A percentile compares a stretch with the other conserved stretches of the same genome.
These are phyloP conservation scores for Rubus idaeus DNA, from an alignment of 306 rosid genomes.

Conservation along the genomic window DNA sequence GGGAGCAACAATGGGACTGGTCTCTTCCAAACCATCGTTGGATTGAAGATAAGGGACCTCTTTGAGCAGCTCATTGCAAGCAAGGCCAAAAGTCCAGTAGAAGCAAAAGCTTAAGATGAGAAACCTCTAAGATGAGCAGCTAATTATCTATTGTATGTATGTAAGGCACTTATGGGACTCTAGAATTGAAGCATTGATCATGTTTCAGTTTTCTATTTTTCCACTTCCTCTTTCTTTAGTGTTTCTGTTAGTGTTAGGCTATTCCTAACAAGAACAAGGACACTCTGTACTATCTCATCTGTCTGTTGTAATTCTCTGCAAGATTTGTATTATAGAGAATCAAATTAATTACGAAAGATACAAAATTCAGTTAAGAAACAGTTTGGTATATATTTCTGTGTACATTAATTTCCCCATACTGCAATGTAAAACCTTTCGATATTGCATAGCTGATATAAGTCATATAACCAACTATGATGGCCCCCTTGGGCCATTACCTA, in stretches of 20 bases:
- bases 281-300: neutral
- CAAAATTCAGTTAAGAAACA: constrained; percentile 1
- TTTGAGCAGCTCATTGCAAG: constrained; percentile 71
- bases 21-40: constrained; percentile 92
- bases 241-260: constrained; percentile 10
- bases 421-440: neutral
- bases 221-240: neutral
- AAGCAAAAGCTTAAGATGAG: constrained; percentile 52
- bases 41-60: constrained; percentile 88
- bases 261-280: constrained; percentile 13
- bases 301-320: constrained; percentile 6
- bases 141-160: neutral
- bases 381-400: neutral
- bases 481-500: neutral
- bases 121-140: neutral
- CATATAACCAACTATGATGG: neutral
- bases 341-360: neutral
- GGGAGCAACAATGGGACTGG: constrained; percentile 99
- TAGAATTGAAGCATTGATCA: constrained; percentile 5
- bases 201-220: constrained; percentile 4
- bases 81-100: constrained; percentile 55
- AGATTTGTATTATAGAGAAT: constrained; percentile 12
- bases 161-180: neutral
- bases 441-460: neutral
- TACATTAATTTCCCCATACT: neutral